These are phyloP conservation scores for Wickerhamomyces rabaulensis DNA, from an alignment of 805 yeast species.

Conservation along the genomic window DNA sequence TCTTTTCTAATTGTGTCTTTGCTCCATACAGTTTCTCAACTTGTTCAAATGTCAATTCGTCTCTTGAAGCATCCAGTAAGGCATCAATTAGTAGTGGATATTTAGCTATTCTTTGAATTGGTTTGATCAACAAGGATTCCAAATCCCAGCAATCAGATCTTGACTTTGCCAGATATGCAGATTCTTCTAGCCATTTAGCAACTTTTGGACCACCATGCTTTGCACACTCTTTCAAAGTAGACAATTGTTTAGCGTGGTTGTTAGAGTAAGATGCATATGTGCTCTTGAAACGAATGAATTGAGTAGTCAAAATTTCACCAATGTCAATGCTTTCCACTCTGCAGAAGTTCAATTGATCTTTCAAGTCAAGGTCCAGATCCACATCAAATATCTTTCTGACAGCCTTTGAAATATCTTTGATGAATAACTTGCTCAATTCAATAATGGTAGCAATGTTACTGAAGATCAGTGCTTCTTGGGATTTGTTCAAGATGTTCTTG, in stretches of 20 bases:
- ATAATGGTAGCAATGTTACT: conserved; percentile 37
- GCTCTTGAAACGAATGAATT: conserved; percentile 28
- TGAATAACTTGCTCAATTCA: conserved; percentile 30
- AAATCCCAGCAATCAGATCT: conserved; percentile 23
- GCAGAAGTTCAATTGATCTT: conserved; percentile 9
- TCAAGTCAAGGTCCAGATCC: conserved; percentile 3
- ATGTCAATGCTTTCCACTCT: conserved; percentile 19
- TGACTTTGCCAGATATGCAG: conserved; percentile 22
- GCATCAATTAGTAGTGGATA: conserved; percentile 15
- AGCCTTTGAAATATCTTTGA: conserved; percentile 13
- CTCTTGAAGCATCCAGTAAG: conserved; percentile 10
- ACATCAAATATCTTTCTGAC: not conserved
- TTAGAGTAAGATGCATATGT: conserved; percentile 29
- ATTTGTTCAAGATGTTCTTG: conserved; percentile 26
- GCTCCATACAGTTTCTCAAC: conserved; percentile 16
- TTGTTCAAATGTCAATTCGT: conserved; percentile 5
- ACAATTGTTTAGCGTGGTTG: conserved; percentile 27
- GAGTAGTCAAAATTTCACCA: conserved; percentile 25
- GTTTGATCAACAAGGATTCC: conserved; percentile 28
- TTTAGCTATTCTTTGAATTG: conserved; percentile 26
- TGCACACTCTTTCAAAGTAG: conserved; percentile 18
- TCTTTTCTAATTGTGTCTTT: conserved; percentile 11
- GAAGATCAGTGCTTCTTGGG: conserved; percentile 35
- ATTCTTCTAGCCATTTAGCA: conserved; percentile 30
- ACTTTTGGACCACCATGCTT: conserved; percentile 17